Evolutionary conservation across 2,329 filamentous ascomycete species (phyloP).

Genomic region (Fusarium paranaense): DNA sequence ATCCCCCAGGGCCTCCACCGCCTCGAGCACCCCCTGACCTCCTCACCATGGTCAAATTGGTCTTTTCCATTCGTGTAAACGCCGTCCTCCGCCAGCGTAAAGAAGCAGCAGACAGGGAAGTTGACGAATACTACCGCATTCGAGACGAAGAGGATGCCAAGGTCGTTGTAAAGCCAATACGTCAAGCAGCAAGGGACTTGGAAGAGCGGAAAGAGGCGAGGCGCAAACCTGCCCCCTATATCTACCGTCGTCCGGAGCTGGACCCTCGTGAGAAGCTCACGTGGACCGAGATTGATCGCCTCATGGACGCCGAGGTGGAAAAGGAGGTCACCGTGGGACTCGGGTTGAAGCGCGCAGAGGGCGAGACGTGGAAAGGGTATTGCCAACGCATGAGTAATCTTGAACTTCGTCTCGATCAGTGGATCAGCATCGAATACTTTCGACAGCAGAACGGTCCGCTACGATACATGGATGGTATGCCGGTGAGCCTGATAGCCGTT

Average conservation of each 20-base stretch:
- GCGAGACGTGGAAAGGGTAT: conserved; percentile 14
- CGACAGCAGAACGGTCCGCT: conserved; percentile 18
- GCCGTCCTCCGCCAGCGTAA: not conserved
- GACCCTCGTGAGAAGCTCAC: not conserved
- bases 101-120: not conserved
- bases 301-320: conserved; percentile 16
- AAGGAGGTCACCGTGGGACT: conserved; percentile 1
- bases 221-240: not conserved
- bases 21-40: conserved; percentile 23
- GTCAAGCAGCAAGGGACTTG: not conserved
- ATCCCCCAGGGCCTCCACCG: not conserved
- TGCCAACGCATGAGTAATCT: conserved; percentile 22
- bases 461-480: conserved; percentile 47
- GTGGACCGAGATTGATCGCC: conserved; percentile 15
- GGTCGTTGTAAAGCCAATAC: not conserved
- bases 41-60: conserved; percentile 15
- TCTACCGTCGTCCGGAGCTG: not conserved
- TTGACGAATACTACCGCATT: not conserved
- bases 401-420: conserved; percentile 15
- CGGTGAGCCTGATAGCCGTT: conserved; percentile 29
- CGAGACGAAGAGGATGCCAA: not conserved
- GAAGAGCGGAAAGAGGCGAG: not conserved
- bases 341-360: conserved; percentile 6
- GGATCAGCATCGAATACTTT: conserved; percentile 6
- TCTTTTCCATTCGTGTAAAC: conserved; percentile 11